Evolutionary conservation across 164 flowering plant genomes (phyloP).

Genomic region (Vitis rotundifolia): DNA sequence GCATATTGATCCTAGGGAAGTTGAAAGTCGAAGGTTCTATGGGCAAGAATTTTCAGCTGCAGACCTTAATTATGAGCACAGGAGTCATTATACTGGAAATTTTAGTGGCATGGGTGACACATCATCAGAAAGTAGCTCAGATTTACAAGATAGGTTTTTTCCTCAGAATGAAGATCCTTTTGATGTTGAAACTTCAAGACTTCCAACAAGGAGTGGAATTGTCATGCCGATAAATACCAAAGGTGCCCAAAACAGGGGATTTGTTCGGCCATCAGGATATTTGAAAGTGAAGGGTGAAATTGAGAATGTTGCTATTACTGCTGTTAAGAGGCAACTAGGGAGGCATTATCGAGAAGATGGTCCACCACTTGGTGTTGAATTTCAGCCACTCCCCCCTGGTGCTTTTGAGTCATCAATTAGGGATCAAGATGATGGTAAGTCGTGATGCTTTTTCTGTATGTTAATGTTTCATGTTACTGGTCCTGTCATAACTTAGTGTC

Average conservation of each 20-base stretch:
- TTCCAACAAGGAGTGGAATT: conserved; percentile 28
- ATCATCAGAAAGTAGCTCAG: conserved; percentile 82
- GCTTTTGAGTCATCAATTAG: conserved; percentile 63
- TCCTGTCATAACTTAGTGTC: not conserved
- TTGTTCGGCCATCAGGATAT: conserved; percentile 66
- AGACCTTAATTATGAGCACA: conserved; percentile 34
- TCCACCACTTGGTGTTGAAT: conserved; percentile 76
- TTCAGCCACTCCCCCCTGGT: conserved; percentile 85
- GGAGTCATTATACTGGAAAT: conserved; percentile 28
- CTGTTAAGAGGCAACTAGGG: conserved; percentile 86
- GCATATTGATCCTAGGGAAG: conserved; percentile 66
- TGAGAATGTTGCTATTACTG: conserved; percentile 78
- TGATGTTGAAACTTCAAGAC: conserved; percentile 34
- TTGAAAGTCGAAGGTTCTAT: conserved; percentile 66
- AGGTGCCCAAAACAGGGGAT: conserved; percentile 26
- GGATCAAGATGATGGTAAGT: conserved; percentile 36
- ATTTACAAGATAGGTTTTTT: conserved; percentile 41
- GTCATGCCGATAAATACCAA: conserved; percentile 18
- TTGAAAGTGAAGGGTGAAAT: conserved; percentile 66
- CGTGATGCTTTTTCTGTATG: not conserved
- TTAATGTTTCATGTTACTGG: not conserved
- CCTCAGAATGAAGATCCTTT: conserved; percentile 31
- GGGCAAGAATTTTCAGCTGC: conserved; percentile 35
- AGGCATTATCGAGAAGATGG: conserved; percentile 75
- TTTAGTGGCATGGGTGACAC: conserved; percentile 40